A percentile compares a stretch with the other conserved stretches of the same genome.
phyloP scores from a whole-genome alignment of 148 eudicot species.

The Pouteria glomerata region DNA sequence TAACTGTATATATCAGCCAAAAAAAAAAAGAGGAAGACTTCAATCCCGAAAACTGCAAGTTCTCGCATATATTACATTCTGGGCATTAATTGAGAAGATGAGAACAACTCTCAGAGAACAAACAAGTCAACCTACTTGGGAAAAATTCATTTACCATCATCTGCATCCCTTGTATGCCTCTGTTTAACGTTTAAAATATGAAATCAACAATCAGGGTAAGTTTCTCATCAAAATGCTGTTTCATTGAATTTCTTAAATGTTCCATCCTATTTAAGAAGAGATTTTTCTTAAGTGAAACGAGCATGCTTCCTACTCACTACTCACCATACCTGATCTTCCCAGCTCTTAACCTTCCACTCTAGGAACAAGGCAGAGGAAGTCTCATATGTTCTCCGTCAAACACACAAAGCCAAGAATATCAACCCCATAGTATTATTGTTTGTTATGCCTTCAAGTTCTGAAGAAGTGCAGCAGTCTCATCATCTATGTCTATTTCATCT shows the following conservation, averaged over 20 bases:
- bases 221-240: too few relatives aligned
- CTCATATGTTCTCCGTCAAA: too few relatives aligned
- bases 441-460: conserved; percentile 1
- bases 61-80: not conserved
- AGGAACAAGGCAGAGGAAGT: not conserved
- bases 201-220: not conserved
- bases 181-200: too few relatives aligned
- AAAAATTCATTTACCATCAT: not conserved
- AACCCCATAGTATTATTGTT: not conserved
- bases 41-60: not conserved
- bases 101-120: not conserved
- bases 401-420: not conserved
- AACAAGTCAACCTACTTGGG: not conserved
- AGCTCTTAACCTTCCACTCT: not conserved
- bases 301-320: not conserved
- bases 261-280: too few relatives aligned
- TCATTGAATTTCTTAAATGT: too few relatives aligned
- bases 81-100: too few relatives aligned
- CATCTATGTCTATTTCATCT: conserved; percentile 23
- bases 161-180: not conserved
- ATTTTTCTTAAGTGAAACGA: not conserved
- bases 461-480: conserved; percentile 17
- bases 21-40: too few relatives aligned
- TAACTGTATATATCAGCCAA: too few relatives aligned
- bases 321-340: not conserved